Evolutionary conservation across 495 filamentous ascomycete species (phyloP).

Genomic region (Talaromyces ruber): DNA sequence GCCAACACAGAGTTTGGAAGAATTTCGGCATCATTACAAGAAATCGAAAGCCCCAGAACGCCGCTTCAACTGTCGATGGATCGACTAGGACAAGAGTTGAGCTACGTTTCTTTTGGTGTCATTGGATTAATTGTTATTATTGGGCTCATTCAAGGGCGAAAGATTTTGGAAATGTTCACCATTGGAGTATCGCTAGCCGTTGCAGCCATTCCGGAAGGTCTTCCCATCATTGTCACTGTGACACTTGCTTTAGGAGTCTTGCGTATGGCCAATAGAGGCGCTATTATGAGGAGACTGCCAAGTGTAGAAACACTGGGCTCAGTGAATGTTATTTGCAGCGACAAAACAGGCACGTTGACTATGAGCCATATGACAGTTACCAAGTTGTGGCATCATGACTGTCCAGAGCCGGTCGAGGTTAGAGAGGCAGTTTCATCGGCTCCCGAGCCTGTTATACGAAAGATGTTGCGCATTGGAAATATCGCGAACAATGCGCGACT

Average conservation of each 20-base stretch:
- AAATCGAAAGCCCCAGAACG: conserved; percentile 90
- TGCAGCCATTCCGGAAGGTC: conserved; percentile 91
- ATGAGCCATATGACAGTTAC: conserved; percentile 98
- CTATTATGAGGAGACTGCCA: conserved; percentile 89
- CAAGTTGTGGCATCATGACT: conserved; percentile 89
- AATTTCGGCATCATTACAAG: conserved; percentile 83
- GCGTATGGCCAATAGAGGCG: conserved; percentile 86
- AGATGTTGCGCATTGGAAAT: conserved; percentile 82
- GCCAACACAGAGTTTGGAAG: conserved; percentile 92
- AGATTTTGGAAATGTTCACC: conserved; percentile 90
- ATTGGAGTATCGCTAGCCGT: conserved; percentile 96
- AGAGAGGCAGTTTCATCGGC: conserved; percentile 56
- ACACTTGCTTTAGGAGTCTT: conserved; percentile 90
- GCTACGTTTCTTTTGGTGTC: conserved; percentile 90
- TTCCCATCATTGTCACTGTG: conserved; percentile 97
- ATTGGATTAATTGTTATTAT: conserved; percentile 87
- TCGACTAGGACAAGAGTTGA: conserved; percentile 83
- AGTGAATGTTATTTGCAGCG: conserved; percentile 96
- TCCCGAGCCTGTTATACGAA: conserved; percentile 62
- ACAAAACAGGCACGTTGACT: conserved; percentile 95
- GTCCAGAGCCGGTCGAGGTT: conserved; percentile 60
- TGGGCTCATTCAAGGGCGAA: conserved; percentile 80
- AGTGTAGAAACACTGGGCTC: conserved; percentile 97
- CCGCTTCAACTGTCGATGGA: conserved; percentile 97
- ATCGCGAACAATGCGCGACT: conserved; percentile 92